Percentiles rank a stretch among this genome's conserved stretches.
Evolutionary conservation across 2,329 filamentous ascomycete species (phyloP).

Genomic region (Penicillium sp.): DNA sequence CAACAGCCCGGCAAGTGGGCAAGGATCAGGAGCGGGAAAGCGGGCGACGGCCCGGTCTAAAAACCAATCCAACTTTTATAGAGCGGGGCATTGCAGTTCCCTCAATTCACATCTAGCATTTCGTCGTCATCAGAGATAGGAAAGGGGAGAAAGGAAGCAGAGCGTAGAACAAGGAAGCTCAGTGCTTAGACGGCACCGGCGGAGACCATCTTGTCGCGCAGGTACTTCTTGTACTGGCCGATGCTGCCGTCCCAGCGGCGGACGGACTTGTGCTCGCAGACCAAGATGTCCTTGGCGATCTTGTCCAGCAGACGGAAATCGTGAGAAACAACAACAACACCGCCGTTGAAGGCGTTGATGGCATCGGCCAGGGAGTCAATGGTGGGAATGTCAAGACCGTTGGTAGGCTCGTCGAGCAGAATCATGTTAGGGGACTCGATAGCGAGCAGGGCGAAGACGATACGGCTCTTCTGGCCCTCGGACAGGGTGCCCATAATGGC

Average conservation of each 20-base stretch:
- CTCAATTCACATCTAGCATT: constrained; percentile 37
- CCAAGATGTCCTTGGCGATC: constrained; percentile 99
- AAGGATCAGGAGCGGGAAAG: constrained; percentile 5
- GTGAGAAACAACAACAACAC: constrained; percentile 97
- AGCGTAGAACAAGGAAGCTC: background rate
- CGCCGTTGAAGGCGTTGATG: constrained; percentile 93
- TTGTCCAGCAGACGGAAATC: constrained; percentile 99
- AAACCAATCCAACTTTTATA: constrained; percentile 3
- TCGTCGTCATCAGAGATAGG: constrained; percentile 34
- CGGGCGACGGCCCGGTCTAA: constrained; percentile 9
- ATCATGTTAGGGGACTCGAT: constrained; percentile 98
- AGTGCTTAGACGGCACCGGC: constrained; percentile 73
- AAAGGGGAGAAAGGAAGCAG: constrained; percentile 17
- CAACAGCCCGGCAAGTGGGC: constrained; percentile 10
- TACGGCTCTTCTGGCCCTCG: constrained; percentile 96
- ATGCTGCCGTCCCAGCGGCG: constrained; percentile 86
- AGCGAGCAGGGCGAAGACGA: constrained; percentile 93
- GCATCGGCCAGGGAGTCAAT: constrained; percentile 97
- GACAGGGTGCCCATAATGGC: constrained; percentile 97
- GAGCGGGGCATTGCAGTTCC: constrained; percentile 22
- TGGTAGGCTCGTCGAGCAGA: constrained; percentile 96
- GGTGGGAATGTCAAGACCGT: constrained; percentile 98
- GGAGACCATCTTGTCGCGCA: constrained; percentile 98
- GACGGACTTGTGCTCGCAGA: constrained; percentile 97
- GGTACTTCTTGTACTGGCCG: constrained; percentile 94